Conservation (phyloP, 1,284 basidiomycete genomes). For the Apiotrichum veenhuisii region DNA sequence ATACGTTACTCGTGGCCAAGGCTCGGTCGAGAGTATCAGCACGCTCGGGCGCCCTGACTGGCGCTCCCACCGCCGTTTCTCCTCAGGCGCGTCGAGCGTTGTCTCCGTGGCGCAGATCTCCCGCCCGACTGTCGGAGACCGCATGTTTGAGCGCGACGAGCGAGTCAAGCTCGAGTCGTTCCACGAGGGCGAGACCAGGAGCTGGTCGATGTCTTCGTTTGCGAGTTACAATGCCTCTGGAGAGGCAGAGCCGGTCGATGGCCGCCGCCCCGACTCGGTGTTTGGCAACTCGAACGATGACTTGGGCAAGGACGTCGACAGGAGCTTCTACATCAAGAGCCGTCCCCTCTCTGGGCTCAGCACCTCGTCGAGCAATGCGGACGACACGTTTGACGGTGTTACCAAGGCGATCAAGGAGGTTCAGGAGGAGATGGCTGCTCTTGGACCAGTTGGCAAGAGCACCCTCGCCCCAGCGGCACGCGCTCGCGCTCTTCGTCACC, state of each 20-base stretch:
- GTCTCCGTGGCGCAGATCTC: constrained; percentile 59
- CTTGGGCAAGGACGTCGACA: neutral
- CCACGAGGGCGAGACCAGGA: constrained; percentile 5
- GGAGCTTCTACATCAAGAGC: constrained; percentile 30
- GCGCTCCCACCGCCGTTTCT: constrained; percentile 60
- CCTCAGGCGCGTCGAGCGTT: constrained; percentile 60
- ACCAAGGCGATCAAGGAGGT: constrained; percentile 7
- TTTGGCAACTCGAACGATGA: constrained; percentile 53
- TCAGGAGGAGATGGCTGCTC: neutral
- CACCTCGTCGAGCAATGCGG: neutral
- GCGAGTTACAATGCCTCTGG: constrained; percentile 9
- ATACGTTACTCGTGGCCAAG: constrained; percentile 36
- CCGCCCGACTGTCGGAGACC: constrained; percentile 74
- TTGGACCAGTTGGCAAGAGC: no score
- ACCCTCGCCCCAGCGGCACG: no score
- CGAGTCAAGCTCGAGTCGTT: constrained; percentile 4
- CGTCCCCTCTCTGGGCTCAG: constrained; percentile 12
- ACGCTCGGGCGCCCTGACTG: constrained; percentile 61
- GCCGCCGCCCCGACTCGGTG: constrained; percentile 53
- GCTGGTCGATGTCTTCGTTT: neutral
- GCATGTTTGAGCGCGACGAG: constrained; percentile 74
- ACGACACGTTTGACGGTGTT: constrained; percentile 33
- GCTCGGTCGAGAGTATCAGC: constrained; percentile 52
- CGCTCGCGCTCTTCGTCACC: no score
- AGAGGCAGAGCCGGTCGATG: constrained; percentile 1